Evolutionary conservation across 306 rosid species (phyloP), one percentile per base, ranked within the genome.

Genomic region (Sicyos baderoa): DNA sequence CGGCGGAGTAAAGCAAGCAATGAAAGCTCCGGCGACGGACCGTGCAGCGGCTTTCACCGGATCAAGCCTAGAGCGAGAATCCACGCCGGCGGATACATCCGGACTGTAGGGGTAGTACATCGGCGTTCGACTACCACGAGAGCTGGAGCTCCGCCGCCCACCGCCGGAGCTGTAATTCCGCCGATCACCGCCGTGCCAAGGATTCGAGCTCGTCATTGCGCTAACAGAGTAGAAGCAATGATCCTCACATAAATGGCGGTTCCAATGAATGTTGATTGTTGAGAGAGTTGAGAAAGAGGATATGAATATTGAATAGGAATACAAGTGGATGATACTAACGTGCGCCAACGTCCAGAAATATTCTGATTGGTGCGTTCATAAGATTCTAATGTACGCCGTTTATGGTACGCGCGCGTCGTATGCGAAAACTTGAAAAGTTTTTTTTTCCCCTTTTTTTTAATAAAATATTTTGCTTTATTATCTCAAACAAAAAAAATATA

Each of bases 1-100:
- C 74, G 97, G 96, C 16, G 96, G 90, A 1, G 88, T 76, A 79
- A 94, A 88, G 84, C 99, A 90, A 9, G 82, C 56, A 12, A 76
- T 40, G 49, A 94, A 88, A 16, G 79, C 69, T 52, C 92, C 86
- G 2, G 80, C 89, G 7, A 90, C 52, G 6, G 95, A 82, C 44
- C 80, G 84, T 7, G 90, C 91, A 3, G 84, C 97, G 22, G 71
- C 70, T 6, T 81, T 25, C 6, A 88, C 73, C 0, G 88, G 73
- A 50, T 70, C 81, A 16, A 74, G 77, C 37, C 78, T 18, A 15
- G 83, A 44, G 72, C 54, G 49, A 62, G 90, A 80, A 17, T 58
- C 80, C 35, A n/a, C 17, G 9, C 37, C 27, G 16, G 69, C 21
- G 32, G 82, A 79, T 59, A 76, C 52, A 23, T 57, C 81, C 7